phyloP scores from a whole-genome alignment of 31 red algal species.

The Porphyra umbilicalis region DNA sequence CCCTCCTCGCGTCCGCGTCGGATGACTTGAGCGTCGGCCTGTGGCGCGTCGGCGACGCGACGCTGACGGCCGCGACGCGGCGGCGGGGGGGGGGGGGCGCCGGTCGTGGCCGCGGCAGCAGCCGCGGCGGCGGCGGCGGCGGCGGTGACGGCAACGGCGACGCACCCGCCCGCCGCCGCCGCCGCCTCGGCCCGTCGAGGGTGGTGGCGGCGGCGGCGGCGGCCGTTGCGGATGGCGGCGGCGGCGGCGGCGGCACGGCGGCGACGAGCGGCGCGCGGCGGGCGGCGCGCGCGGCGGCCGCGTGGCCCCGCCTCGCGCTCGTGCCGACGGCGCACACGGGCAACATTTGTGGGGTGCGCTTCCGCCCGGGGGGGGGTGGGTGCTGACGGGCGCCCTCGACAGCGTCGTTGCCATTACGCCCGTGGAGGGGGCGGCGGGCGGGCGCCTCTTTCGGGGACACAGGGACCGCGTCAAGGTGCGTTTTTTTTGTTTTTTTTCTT shows the following conservation, averaged over 20 bases:
- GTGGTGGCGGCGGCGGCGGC: background rate
- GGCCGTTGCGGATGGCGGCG: background rate
- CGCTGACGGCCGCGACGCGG: background rate
- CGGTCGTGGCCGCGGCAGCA: background rate
- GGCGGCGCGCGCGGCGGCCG: background rate
- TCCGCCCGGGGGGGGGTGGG: background rate
- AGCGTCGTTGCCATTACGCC: background rate
- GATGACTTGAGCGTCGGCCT: background rate
- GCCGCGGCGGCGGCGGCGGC: background rate
- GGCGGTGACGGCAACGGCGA: background rate
- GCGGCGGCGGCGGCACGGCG: background rate
- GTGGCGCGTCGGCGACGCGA: background rate
- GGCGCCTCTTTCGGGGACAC: background rate
- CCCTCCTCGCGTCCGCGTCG: background rate
- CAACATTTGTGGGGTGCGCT: constrained; percentile 5
- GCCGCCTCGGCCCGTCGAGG: too few species aligned
- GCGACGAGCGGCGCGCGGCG: background rate
- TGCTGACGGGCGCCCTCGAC: background rate
- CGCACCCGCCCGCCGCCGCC: too few species aligned
- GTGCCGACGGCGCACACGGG: background rate
- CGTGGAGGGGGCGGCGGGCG: background rate
- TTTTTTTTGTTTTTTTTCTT: too few species aligned
- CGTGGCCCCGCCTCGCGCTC: background rate
- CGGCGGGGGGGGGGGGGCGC: background rate
- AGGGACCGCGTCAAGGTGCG: constrained; percentile 3